Evolutionary conservation across 371 early-diverging fungal species (phyloP), one percentile per base, ranked within the genome.

Genomic region (Actinomortierella wolfii): DNA sequence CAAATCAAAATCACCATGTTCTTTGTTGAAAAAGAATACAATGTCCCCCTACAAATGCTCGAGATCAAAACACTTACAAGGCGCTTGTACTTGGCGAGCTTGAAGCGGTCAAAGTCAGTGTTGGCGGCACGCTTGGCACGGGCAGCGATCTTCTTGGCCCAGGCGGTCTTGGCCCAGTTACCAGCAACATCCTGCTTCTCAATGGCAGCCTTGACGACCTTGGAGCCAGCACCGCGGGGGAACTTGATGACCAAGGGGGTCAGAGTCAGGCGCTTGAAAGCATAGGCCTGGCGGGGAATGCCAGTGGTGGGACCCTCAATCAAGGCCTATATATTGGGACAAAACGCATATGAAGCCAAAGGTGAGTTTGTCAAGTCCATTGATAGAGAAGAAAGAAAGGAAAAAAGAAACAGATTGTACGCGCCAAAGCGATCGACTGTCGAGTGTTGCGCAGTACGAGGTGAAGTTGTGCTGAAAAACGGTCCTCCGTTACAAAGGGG

Each of bases 41-140:
- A n/a, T n/a, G n/a, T n/a, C n/a, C n/a, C n/a, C n/a, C n/a, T n/a
- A n/a, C n/a, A n/a, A n/a, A n/a, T n/a, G n/a, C n/a, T n/a, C n/a
- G n/a, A 26, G 15, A 23, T 8, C 17, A 1, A 9, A 57, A 48
- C 25, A 67, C 75, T 77, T 83, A 88, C 87, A 84, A 91, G 84
- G 82, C 89, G 90, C 89, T 90, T 91, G 73, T 90, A 81, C 79
- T 89, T 85, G 82, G 79, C 81, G 61, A 95, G 70, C 93, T 97
- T 95, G 94, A 97, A 97, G 76, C 99, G 92, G 79, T 97, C 97
- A 78, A 97, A 97, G 84, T 99, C 99, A 50, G 89, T 69, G 79
- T 95, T 81, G 71, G 75, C 67, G 61, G 91, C 86, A 69, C 97
- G 92, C 77, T 78, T 81, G 64, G 82, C 73, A 73, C 97, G 92